These are phyloP conservation scores for Helianthus tuberosus DNA, from an alignment of 129 eudicot species.

Conservation along the genomic window DNA sequence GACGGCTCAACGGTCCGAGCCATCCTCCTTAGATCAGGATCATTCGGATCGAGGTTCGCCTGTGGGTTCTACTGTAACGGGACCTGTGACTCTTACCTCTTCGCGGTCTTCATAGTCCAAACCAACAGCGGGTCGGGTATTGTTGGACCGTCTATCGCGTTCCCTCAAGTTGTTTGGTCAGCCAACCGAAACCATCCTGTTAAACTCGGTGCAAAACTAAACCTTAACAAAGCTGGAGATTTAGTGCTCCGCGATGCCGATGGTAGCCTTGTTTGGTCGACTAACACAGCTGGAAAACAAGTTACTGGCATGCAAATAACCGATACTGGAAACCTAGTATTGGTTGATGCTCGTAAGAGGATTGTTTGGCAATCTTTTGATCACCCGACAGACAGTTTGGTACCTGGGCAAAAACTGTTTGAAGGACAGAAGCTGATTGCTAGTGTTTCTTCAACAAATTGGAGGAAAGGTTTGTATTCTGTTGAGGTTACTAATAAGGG, in stretches of 20 bases:
- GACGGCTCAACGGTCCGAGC: conserved; percentile 49
- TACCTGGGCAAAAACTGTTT: conserved; percentile 44
- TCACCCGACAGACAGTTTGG: conserved; percentile 46
- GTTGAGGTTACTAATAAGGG: conserved; percentile 18
- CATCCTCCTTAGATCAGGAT: conserved; percentile 46
- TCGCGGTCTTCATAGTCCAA: conserved; percentile 51
- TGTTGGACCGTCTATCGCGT: conserved; percentile 26
- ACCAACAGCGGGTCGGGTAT: conserved; percentile 40
- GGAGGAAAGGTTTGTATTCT: conserved; percentile 30
- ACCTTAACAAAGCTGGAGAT: conserved; percentile 29
- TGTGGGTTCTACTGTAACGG: conserved; percentile 59
- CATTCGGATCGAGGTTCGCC: conserved; percentile 46
- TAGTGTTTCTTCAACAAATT: conserved; percentile 32
- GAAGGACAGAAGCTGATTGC: conserved; percentile 31
- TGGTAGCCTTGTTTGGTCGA: conserved; percentile 47
- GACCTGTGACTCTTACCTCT: conserved; percentile 42
- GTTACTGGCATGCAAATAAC: conserved; percentile 33
- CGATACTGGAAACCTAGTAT: conserved; percentile 31
- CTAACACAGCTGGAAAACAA: conserved; percentile 26
- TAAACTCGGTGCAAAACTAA: conserved; percentile 34
- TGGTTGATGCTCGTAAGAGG: conserved; percentile 16
- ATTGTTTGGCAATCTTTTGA: conserved; percentile 49
- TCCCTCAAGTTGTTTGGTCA: conserved; percentile 51
- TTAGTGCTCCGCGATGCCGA: conserved; percentile 38
- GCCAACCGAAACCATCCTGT: conserved; percentile 51